These are phyloP conservation scores for Stygiomarasmius scandens DNA, from an alignment of 1,284 basidiomycete genomes.

Conservation along the genomic window DNA sequence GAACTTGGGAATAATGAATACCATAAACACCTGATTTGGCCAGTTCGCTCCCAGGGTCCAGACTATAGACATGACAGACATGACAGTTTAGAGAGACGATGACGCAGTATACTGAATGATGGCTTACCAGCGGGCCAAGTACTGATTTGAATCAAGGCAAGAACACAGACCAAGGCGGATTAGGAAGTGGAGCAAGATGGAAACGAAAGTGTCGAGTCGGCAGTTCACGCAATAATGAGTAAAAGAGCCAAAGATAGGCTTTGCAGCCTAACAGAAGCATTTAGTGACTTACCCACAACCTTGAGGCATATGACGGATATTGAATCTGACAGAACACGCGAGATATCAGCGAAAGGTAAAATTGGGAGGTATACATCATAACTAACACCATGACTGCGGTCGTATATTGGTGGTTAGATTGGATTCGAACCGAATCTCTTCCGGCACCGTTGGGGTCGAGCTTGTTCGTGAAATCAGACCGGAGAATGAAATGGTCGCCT, in stretches of 20 bases:
- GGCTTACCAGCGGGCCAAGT: slow-evolving; percentile 56
- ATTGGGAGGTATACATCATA: neutral
- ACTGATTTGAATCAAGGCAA: slow-evolving; percentile 25
- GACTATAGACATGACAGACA: slow-evolving; percentile 32
- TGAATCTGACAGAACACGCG: slow-evolving; percentile 41
- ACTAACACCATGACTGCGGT: slow-evolving; percentile 61
- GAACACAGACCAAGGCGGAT: slow-evolving; percentile 17
- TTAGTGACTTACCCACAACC: slow-evolving; percentile 61
- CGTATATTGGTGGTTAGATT: slow-evolving; percentile 52
- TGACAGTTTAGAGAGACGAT: too few relatives aligned
- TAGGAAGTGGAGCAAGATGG: slow-evolving; percentile 21
- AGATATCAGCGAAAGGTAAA: neutral
- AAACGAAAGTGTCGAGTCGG: slow-evolving; percentile 1
- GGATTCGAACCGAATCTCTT: slow-evolving; percentile 60
- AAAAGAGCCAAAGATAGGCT: neutral
- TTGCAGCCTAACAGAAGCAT: neutral
- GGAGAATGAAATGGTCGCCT: slow-evolving; percentile 50
- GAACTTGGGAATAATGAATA: neutral
- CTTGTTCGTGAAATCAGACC: slow-evolving; percentile 51
- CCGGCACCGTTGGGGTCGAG: slow-evolving; percentile 52
- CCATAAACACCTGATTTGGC: slow-evolving; percentile 43
- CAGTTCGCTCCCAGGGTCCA: slow-evolving; percentile 47
- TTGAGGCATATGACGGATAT: slow-evolving; percentile 57
- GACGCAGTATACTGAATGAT: neutral
- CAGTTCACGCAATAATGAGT: slow-evolving; percentile 15